Percentiles rank a stretch among this genome's conserved stretches.
These are phyloP conservation scores for Wickerhamiella brachini DNA, from an alignment of 805 yeast genomes.

Conservation along the genomic window DNA sequence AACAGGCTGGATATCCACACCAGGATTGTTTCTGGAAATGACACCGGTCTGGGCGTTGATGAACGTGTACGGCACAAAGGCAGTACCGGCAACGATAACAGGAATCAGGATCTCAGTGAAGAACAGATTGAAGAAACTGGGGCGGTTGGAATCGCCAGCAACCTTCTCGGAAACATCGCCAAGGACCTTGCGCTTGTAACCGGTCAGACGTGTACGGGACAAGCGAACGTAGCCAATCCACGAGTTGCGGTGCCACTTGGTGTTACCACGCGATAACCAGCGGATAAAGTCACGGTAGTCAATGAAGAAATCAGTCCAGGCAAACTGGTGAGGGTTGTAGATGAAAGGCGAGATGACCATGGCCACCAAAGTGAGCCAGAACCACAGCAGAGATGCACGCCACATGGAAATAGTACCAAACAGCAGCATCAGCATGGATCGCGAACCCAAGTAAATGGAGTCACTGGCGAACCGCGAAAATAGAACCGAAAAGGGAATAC, in stretches of 20 bases:
- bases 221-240: conserved; percentile 69
- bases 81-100: conserved; percentile 49
- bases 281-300: conserved; percentile 88
- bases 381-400: conserved; percentile 93
- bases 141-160: conserved; percentile 55
- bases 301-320: conserved; percentile 90
- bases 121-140: conserved; percentile 62
- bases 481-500: conserved; percentile 56
- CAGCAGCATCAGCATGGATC: conserved; percentile 51
- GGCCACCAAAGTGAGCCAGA: conserved; percentile 87
- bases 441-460: conserved; percentile 67
- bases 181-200: conserved; percentile 64
- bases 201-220: conserved; percentile 80
- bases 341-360: conserved; percentile 84
- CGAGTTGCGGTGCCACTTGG: conserved; percentile 49
- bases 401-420: conserved; percentile 76
- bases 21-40: conserved; percentile 11
- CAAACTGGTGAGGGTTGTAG: conserved; percentile 95
- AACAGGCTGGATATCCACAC: conserved; percentile 25
- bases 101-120: conserved; percentile 74
- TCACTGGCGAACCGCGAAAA: conserved; percentile 65
- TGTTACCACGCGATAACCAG: conserved; percentile 77
- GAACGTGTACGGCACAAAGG: conserved; percentile 61
- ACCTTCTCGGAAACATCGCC: conserved; percentile 55
- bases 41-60: conserved; percentile 86